Evolutionary conservation across 140 eudicot species (phyloP).

Genomic region (Senecio squalidus): DNA sequence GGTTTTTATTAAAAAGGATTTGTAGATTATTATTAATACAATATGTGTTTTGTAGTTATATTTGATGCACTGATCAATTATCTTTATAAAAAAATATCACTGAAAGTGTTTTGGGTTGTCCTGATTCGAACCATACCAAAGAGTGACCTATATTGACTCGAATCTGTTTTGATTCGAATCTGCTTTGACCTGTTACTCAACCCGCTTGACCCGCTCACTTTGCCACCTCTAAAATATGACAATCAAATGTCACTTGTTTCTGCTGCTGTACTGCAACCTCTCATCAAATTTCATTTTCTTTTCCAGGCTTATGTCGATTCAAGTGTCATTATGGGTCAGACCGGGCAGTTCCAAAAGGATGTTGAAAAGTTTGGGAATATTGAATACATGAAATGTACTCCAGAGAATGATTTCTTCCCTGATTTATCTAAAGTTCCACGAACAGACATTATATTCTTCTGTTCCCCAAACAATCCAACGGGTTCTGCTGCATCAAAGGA

Average conservation of each 20-base stretch:
- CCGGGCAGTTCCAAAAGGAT: conserved; percentile 59
- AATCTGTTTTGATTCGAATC: not conserved
- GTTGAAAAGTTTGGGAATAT: conserved; percentile 58
- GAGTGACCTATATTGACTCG: not conserved
- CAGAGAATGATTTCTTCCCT: conserved; percentile 88
- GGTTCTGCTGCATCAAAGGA: conserved; percentile 89
- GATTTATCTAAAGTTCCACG: conserved; percentile 61
- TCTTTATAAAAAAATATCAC: not conserved
- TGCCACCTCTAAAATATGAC: not conserved
- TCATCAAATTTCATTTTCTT: not conserved
- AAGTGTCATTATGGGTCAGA: conserved; percentile 88
- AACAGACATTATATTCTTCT: conserved; percentile 86
- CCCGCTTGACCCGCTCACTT: not conserved
- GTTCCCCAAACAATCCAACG: conserved; percentile 96
- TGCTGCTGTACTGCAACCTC: not conserved
- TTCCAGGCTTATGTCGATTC: conserved; percentile 94
- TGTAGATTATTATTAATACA: too few relatives aligned
- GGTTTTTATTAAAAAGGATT: too few relatives aligned
- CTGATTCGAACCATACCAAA: not conserved
- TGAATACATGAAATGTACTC: conserved; percentile 83
- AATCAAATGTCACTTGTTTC: not conserved
- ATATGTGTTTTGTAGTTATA: not conserved
- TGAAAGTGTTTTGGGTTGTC: not conserved
- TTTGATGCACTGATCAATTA: not conserved
- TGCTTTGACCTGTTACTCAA: not conserved